phyloP scores from a whole-genome alignment of 768 basidiomycete species.

The Podaxis pistillaris region DNA sequence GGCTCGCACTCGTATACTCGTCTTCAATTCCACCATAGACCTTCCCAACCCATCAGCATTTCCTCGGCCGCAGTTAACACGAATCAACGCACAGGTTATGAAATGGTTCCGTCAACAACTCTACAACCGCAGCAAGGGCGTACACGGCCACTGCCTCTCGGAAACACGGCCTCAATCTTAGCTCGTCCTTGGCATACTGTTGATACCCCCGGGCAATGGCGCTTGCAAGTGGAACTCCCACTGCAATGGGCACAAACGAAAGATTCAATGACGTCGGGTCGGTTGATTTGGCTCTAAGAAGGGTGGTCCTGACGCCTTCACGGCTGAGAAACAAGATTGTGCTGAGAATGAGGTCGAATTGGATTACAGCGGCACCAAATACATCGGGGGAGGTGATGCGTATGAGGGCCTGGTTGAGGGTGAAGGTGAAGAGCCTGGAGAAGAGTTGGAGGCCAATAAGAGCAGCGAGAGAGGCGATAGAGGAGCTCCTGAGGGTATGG shows the following conservation, averaged over 20 bases:
- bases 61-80: neutral
- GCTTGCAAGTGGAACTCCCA: conserved; percentile 68
- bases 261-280: conserved; percentile 34
- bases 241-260: conserved; percentile 61
- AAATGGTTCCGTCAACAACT: conserved; percentile 82
- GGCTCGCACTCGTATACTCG: conserved; percentile 73
- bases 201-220: conserved; percentile 54
- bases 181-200: conserved; percentile 47
- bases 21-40: conserved; percentile 66
- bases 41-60: conserved; percentile 26
- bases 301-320: conserved; percentile 88
- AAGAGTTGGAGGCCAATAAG: conserved; percentile 86
- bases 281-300: conserved; percentile 53
- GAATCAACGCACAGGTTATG: conserved; percentile 58
- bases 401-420: conserved; percentile 84
- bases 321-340: conserved; percentile 90
- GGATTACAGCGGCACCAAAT: conserved; percentile 89
- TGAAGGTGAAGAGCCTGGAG: conserved; percentile 83
- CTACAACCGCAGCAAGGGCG: conserved; percentile 68
- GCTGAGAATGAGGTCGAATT: conserved; percentile 88
- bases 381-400: conserved; percentile 81
- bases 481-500: conserved; percentile 28
- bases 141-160: conserved; percentile 63
- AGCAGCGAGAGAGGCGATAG: conserved; percentile 49
- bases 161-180: conserved; percentile 66